phyloP scores from a whole-genome alignment of 1,139 yeast species.

The Diutina rugosa region DNA sequence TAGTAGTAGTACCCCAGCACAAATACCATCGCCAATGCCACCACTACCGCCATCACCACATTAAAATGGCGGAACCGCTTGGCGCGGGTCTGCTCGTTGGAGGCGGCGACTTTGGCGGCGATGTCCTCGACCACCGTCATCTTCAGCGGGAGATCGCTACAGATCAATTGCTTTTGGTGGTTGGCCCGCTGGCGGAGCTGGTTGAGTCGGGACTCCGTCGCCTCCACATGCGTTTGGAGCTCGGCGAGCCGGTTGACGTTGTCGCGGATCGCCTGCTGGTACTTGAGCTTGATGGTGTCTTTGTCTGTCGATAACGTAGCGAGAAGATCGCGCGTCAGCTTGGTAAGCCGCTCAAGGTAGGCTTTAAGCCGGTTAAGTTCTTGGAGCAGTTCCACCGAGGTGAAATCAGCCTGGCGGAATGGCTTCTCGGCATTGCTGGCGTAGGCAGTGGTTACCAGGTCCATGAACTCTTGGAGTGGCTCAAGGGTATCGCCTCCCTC shows the following conservation, averaged over 20 bases:
- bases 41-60: neutral
- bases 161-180: slow-evolving; percentile 15
- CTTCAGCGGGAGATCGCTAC: slow-evolving; percentile 16
- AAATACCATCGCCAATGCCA: neutral
- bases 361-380: neutral
- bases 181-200: slow-evolving; percentile 13
- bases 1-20: neutral
- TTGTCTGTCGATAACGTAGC: slow-evolving; percentile 3
- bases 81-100: slow-evolving; percentile 13
- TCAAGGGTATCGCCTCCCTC: neutral
- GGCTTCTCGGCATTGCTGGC: neutral
- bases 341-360: neutral
- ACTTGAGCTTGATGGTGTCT: slow-evolving; percentile 10
- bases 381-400: neutral
- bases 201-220: slow-evolving; percentile 17
- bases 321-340: neutral
- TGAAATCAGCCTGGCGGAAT: neutral
- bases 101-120: slow-evolving; percentile 15
- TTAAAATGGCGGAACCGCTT: slow-evolving; percentile 15
- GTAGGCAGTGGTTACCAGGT: slow-evolving; percentile 1
- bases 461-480: neutral
- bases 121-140: slow-evolving; percentile 22
- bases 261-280: slow-evolving; percentile 15
- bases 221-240: slow-evolving; percentile 14
- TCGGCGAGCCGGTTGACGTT: slow-evolving; percentile 18